Evolutionary conservation across 2,329 filamentous ascomycete species (phyloP).

Genomic region (Pyrenophora tritici-repentis): DNA sequence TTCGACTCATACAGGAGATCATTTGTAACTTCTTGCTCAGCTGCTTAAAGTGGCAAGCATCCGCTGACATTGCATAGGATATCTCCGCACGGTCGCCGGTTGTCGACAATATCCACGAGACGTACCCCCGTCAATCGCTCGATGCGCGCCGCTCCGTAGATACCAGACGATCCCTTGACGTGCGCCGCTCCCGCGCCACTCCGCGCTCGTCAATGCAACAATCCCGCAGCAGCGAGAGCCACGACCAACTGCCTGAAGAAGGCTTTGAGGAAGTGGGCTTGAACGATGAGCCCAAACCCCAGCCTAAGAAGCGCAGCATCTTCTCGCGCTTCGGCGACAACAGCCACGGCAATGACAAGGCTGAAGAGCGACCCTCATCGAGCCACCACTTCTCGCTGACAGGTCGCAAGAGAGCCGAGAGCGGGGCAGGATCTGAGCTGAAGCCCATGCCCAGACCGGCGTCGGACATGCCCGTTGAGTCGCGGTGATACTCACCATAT

Average conservation of each 20-base stretch:
- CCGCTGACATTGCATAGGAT: constrained; percentile 66
- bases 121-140: constrained; percentile 57
- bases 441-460: constrained; percentile 61
- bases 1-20: constrained; percentile 96
- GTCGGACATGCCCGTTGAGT: constrained; percentile 32
- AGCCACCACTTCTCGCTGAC: constrained; percentile 67
- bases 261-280: constrained; percentile 89
- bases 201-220: constrained; percentile 65
- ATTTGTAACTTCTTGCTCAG: constrained; percentile 69
- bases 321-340: constrained; percentile 79
- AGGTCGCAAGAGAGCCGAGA: constrained; percentile 75
- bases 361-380: constrained; percentile 51
- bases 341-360: constrained; percentile 29
- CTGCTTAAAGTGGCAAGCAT: neutral
- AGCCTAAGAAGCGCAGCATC: constrained; percentile 73
- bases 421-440: constrained; percentile 69
- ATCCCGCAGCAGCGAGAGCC: constrained; percentile 62
- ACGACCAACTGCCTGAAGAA: constrained; percentile 71
- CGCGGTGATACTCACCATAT: constrained; percentile 18
- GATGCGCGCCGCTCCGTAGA: constrained; percentile 78
- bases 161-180: constrained; percentile 61
- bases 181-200: constrained; percentile 59
- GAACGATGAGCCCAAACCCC: constrained; percentile 72
- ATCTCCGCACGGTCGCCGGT: constrained; percentile 87
- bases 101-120: constrained; percentile 57